phyloP scores from a whole-genome alignment of 805 yeast species.

The Candida rishiriensis region DNA sequence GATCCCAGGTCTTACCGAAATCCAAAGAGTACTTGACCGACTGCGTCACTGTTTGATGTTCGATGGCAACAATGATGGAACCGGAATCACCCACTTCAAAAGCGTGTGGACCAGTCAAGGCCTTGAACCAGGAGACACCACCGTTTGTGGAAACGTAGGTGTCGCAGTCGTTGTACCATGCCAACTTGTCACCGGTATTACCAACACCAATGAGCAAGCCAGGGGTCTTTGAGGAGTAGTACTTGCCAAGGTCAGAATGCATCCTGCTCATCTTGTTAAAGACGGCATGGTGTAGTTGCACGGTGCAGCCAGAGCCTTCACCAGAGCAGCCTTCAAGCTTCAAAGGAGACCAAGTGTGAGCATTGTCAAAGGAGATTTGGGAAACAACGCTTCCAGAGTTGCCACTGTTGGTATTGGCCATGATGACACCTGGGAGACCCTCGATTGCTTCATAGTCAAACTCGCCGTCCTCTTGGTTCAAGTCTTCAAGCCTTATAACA shows the following conservation, averaged over 20 bases:
- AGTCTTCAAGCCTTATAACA: slow-evolving; percentile 2
- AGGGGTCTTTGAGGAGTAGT: slow-evolving; percentile 38
- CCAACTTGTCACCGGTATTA: slow-evolving; percentile 28
- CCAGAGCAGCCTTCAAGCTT: slow-evolving; percentile 6
- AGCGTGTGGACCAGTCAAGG: slow-evolving; percentile 50
- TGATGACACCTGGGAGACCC: slow-evolving; percentile 38
- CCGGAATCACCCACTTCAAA: slow-evolving; percentile 70
- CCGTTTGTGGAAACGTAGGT: slow-evolving; percentile 67
- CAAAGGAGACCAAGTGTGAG: slow-evolving; percentile 9
- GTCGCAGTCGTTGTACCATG: slow-evolving; percentile 27
- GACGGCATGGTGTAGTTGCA: slow-evolving; percentile 34
- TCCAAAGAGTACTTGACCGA: slow-evolving; percentile 52
- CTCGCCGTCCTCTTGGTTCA: slow-evolving; percentile 28
- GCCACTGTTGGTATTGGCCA: slow-evolving; percentile 33
- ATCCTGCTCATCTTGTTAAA: slow-evolving; percentile 16
- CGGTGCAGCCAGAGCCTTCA: slow-evolving; percentile 4
- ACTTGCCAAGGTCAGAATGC: slow-evolving; percentile 22
- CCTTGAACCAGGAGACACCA: slow-evolving; percentile 57
- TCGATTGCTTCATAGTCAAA: slow-evolving; percentile 44
- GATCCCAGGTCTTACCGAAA: slow-evolving; percentile 60
- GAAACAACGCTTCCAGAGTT: slow-evolving; percentile 12
- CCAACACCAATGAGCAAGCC: slow-evolving; percentile 44
- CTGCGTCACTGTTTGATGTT: slow-evolving; percentile 28
- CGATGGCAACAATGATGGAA: slow-evolving; percentile 55
- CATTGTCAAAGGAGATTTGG: slow-evolving; percentile 14